Conservation (phyloP, 2,329 filamentous ascomycete species). For the Sarocladium oryzae region DNA sequence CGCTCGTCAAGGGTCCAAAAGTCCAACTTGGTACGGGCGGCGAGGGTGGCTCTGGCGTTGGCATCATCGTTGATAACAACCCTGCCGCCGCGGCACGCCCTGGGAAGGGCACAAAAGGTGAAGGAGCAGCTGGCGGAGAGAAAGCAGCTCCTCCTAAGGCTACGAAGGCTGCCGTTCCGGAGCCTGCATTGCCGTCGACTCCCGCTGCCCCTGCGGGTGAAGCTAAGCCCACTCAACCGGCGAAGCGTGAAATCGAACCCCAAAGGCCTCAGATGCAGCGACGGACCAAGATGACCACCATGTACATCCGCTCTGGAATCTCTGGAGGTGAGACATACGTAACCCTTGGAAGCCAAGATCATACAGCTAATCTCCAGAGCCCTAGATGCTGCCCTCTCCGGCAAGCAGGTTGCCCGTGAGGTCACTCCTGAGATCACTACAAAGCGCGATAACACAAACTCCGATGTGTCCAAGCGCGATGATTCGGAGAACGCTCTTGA, state of each 20-base stretch:
- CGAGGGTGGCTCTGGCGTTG: not conserved
- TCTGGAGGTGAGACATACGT: not conserved
- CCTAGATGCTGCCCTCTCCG: not conserved
- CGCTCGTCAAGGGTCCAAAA: slow-evolving; percentile 1
- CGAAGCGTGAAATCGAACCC: not conserved
- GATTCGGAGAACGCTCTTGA: not conserved
- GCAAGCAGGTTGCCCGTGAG: not conserved
- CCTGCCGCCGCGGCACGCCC: not conserved
- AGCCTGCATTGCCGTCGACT: too few species aligned
- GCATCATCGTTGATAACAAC: slow-evolving; percentile 6
- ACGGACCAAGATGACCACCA: slow-evolving; percentile 1
- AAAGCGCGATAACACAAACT: not conserved
- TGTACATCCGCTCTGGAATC: slow-evolving; percentile 5
- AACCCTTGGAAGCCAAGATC: not conserved
- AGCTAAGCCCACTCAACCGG: not conserved
- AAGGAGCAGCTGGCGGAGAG: not conserved
- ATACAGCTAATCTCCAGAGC: not conserved
- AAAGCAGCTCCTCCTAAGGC: not conserved
- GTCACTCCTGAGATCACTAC: not conserved
- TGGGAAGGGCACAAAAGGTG: not conserved
- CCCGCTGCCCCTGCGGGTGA: not conserved
- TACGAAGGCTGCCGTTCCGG: not conserved
- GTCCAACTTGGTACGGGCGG: not conserved
- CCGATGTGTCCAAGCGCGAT: not conserved
- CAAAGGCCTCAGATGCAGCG: not conserved